These are phyloP conservation scores for Knufia fluminis DNA, from an alignment of 2,329 filamentous ascomycete species.

Conservation along the genomic window DNA sequence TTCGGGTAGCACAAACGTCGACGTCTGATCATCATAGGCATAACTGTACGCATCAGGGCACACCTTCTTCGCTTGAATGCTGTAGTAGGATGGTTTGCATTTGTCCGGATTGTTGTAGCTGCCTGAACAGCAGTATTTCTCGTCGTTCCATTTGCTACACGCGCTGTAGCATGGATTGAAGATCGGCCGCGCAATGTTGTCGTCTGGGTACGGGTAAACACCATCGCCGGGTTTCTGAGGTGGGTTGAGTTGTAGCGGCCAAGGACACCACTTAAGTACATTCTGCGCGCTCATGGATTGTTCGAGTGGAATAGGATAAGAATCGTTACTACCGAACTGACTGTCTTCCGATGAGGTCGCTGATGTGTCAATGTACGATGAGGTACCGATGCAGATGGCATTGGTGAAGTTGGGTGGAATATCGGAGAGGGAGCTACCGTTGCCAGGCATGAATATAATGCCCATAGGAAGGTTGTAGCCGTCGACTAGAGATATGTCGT, in stretches of 20 bases:
- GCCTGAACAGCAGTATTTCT: slow-evolving; percentile 68
- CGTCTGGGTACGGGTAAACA: slow-evolving; percentile 72
- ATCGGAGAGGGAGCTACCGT: slow-evolving; percentile 48
- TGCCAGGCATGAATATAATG: slow-evolving; percentile 29
- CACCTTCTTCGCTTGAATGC: slow-evolving; percentile 58
- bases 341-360: slow-evolving; percentile 48
- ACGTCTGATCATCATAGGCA: slow-evolving; percentile 50
- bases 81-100: slow-evolving; percentile 61
- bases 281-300: slow-evolving; percentile 46
- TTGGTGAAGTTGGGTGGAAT: slow-evolving; percentile 71
- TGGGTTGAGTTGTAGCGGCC: slow-evolving; percentile 61
- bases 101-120: slow-evolving; percentile 52
- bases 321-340: slow-evolving; percentile 53
- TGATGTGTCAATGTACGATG: slow-evolving; percentile 45
- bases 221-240: slow-evolving; percentile 64
- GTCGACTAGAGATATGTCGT: slow-evolving; percentile 77
- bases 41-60: slow-evolving; percentile 82
- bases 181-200: slow-evolving; percentile 57
- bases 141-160: slow-evolving; percentile 58
- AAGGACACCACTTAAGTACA: slow-evolving; percentile 67
- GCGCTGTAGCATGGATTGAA: slow-evolving; percentile 73
- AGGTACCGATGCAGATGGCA: slow-evolving; percentile 64
- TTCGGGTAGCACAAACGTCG: slow-evolving; percentile 48
- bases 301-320: slow-evolving; percentile 61
- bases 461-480: slow-evolving; percentile 62